These are phyloP conservation scores for Fusarium sp. DNA, from an alignment of 2,329 filamentous ascomycete genomes.

Conservation along the genomic window DNA sequence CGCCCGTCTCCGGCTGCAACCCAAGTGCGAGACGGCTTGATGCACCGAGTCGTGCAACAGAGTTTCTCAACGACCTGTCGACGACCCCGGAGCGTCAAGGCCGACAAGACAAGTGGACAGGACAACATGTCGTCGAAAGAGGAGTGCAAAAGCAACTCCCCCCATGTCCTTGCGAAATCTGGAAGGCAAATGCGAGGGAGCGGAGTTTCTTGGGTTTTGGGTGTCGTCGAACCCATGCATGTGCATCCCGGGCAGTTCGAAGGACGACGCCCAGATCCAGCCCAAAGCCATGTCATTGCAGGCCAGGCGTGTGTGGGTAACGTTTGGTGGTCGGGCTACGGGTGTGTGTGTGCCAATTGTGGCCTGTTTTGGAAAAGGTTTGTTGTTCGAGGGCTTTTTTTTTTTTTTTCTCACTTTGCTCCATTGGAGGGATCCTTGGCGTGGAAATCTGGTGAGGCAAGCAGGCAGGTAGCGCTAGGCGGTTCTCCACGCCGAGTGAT, in stretches of 20 bases:
- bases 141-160: not conserved
- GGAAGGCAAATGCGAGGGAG: constrained; percentile 30
- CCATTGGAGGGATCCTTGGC: constrained; percentile 24
- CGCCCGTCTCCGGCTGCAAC: constrained; percentile 24
- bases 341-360: constrained; percentile 19
- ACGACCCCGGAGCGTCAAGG: not conserved
- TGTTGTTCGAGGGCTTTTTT: constrained; percentile 10
- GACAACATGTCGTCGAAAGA: constrained; percentile 1
- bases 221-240: constrained; percentile 20
- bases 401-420: constrained; percentile 25
- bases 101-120: not conserved
- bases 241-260: not conserved
- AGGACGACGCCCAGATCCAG: not conserved
- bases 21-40: constrained; percentile 24
- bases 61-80: not conserved
- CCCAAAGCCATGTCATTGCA: not conserved
- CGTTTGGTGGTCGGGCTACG: constrained; percentile 25
- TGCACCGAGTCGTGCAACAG: constrained; percentile 21
- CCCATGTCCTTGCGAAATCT: constrained; percentile 17
- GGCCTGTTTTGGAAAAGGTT: constrained; percentile 29
- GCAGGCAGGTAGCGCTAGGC: not conserved
- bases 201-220: constrained; percentile 16
- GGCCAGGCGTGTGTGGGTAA: constrained; percentile 17
- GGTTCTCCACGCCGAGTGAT: constrained; percentile 8
- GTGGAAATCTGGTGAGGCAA: constrained; percentile 23